phyloP scores from a whole-genome alignment of 2,329 filamentous ascomycete genomes.

The Nothophaeocryptopus gaeumannii region DNA sequence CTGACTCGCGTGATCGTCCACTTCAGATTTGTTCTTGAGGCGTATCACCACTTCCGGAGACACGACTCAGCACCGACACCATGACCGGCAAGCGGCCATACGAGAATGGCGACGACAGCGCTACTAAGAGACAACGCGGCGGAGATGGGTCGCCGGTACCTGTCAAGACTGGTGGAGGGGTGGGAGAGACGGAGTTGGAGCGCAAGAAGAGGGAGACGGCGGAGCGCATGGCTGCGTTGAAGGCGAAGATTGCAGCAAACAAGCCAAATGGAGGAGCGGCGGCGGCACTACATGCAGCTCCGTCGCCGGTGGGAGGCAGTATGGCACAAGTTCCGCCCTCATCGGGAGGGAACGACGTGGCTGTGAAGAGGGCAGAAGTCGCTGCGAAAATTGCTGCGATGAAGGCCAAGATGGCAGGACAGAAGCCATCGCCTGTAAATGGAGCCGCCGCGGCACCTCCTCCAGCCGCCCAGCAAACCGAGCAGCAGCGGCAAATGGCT shows the following conservation, averaged over 20 bases:
- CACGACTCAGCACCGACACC: constrained; percentile 3
- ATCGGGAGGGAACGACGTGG: constrained; percentile 18
- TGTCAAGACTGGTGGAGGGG: constrained; percentile 14
- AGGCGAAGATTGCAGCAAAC: constrained; percentile 33
- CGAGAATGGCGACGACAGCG: constrained; percentile 37
- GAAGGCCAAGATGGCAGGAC: constrained; percentile 33
- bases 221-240: constrained; percentile 36
- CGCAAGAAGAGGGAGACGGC: constrained; percentile 34
- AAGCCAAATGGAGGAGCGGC: constrained; percentile 20
- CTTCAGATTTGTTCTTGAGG: background rate
- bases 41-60: background rate
- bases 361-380: constrained; percentile 31
- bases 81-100: constrained; percentile 45
- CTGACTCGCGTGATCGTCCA: background rate
- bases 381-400: constrained; percentile 35
- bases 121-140: constrained; percentile 42
- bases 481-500: constrained; percentile 19
- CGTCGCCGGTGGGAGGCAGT: constrained; percentile 3
- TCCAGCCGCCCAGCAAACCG: constrained; percentile 11
- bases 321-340: constrained; percentile 14
- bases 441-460: constrained; percentile 21
- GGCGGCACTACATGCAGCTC: constrained; percentile 9
- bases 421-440: constrained; percentile 21
- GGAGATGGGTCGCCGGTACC: constrained; percentile 37
- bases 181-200: constrained; percentile 29